Evolutionary conservation across 2,329 filamentous ascomycete species (phyloP).

Genomic region (Phialophora macrospora): DNA sequence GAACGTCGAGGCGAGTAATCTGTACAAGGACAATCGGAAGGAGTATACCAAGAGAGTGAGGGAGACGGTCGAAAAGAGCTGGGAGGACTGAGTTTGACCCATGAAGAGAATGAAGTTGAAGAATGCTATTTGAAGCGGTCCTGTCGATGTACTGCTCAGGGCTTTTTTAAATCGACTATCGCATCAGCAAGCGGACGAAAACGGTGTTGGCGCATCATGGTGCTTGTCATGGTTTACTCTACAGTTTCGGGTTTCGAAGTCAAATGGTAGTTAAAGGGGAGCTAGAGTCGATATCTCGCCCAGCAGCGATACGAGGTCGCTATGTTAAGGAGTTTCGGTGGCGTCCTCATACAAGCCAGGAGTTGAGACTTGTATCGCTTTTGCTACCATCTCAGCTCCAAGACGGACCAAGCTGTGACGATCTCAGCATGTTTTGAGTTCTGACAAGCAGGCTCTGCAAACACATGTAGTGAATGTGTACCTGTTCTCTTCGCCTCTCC

Average conservation of each 20-base stretch:
- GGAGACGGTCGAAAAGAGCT: conserved; percentile 85
- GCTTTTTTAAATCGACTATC: neutral
- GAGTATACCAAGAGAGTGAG: conserved; percentile 79
- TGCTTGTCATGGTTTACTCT: neutral
- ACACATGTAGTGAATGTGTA: neutral
- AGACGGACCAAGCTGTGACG: neutral
- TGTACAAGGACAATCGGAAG: conserved; percentile 97
- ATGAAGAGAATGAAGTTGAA: neutral
- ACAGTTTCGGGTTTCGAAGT: neutral
- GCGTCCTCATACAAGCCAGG: neutral
- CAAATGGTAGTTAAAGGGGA: neutral
- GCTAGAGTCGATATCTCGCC: neutral
- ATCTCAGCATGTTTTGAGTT: neutral
- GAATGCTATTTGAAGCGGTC: neutral
- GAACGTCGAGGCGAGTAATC: conserved; percentile 95
- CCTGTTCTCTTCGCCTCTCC: neutral
- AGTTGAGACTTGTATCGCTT: neutral
- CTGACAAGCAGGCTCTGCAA: neutral
- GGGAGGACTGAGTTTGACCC: conserved; percentile 72
- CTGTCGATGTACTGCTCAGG: neutral
- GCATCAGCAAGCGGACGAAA: conserved; percentile 5
- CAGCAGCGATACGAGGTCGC: neutral
- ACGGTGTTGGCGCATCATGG: conserved; percentile 1
- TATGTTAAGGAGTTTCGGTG: neutral
- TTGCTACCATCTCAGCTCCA: neutral